Evolutionary conservation across 2,329 filamentous ascomycete species (phyloP).

Genomic region (Tolypocladium album): DNA sequence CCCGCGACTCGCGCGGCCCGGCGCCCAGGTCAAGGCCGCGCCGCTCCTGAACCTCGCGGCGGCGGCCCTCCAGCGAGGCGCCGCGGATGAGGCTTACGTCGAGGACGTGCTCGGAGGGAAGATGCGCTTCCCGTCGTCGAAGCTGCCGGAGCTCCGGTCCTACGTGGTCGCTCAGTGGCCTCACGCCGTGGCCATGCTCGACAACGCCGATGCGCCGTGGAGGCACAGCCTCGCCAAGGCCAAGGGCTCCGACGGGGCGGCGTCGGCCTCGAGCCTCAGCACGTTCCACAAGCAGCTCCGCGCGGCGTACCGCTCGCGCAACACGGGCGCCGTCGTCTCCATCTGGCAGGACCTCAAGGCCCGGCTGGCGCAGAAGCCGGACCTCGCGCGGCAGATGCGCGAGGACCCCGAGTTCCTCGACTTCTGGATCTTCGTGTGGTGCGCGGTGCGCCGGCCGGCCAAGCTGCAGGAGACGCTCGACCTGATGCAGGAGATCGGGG

Average conservation of each 20-base stretch:
- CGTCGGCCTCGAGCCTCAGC: constrained; percentile 2
- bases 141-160: constrained; percentile 8
- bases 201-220: constrained; percentile 12
- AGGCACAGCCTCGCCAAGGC: constrained; percentile 2
- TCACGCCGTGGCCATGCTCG: constrained; percentile 11
- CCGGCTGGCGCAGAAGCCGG: constrained; percentile 11
- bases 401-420: constrained; percentile 24
- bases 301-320: constrained; percentile 16
- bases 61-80: constrained; percentile 8
- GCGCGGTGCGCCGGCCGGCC: constrained; percentile 18
- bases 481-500: constrained; percentile 33
- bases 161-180: constrained; percentile 21
- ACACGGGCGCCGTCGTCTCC: constrained; percentile 15
- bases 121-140: constrained; percentile 8
- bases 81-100: constrained; percentile 10
- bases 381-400: constrained; percentile 17
- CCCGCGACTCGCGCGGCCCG: constrained; percentile 5
- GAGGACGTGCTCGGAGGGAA: constrained; percentile 6
- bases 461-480: constrained; percentile 26
- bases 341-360: constrained; percentile 22
- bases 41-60: constrained; percentile 18
- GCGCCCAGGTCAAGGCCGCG: constrained; percentile 9
- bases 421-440: constrained; percentile 29
- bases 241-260: neutral
- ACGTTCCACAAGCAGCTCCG: constrained; percentile 18